These are phyloP conservation scores for Alternaria sp. DNA, from an alignment of 2,329 filamentous ascomycete species.

Conservation along the genomic window DNA sequence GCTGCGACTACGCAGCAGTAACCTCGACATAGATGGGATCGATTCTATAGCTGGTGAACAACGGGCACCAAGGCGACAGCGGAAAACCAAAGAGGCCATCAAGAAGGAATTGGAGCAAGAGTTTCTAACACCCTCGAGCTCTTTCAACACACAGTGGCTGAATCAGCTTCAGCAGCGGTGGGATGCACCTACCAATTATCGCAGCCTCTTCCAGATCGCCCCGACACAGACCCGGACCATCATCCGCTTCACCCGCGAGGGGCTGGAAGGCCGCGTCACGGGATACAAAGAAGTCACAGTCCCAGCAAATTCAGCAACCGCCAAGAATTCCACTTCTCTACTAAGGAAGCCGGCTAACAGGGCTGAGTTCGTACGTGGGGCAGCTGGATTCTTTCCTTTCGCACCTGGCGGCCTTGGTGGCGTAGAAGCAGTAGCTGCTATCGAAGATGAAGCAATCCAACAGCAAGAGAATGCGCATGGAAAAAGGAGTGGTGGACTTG, in stretches of 20 bases:
- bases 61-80: slow-evolving; percentile 61
- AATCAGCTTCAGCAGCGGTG: slow-evolving; percentile 88
- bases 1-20: slow-evolving; percentile 57
- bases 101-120: slow-evolving; percentile 76
- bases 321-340: slow-evolving; percentile 93
- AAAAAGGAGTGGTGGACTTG: slow-evolving; percentile 64
- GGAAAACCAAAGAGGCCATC: slow-evolving; percentile 67
- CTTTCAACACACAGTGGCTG: slow-evolving; percentile 86
- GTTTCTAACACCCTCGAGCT: slow-evolving; percentile 79
- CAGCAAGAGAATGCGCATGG: slow-evolving; percentile 56
- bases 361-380: slow-evolving; percentile 91
- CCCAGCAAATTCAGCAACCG: slow-evolving; percentile 85
- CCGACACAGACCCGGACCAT: slow-evolving; percentile 95
- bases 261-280: slow-evolving; percentile 88
- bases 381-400: slow-evolving; percentile 93
- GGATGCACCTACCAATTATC: slow-evolving; percentile 81
- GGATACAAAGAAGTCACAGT: slow-evolving; percentile 95
- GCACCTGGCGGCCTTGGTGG: slow-evolving; percentile 88
- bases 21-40: slow-evolving; percentile 52
- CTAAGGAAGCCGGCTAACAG: slow-evolving; percentile 83
- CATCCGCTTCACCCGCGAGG: slow-evolving; percentile 88
- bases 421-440: slow-evolving; percentile 82
- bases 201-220: slow-evolving; percentile 84
- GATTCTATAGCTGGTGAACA: slow-evolving; percentile 67
- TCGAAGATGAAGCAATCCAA: slow-evolving; percentile 77